phyloP scores from a whole-genome alignment of 495 filamentous ascomycete species.

The Podospora fimiseda region DNA sequence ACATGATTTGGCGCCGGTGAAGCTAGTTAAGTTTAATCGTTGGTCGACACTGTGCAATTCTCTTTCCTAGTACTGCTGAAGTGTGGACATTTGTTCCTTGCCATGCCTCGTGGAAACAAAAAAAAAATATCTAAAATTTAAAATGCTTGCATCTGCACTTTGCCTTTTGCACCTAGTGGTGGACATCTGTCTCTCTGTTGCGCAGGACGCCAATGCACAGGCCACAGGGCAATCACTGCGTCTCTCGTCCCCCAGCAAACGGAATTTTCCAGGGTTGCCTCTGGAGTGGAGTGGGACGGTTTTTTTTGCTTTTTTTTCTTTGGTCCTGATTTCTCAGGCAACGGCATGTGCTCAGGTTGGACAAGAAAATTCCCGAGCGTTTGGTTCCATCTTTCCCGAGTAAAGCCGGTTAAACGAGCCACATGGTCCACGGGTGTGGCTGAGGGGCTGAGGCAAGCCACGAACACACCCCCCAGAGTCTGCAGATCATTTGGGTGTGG shows the following conservation, averaged over 20 bases:
- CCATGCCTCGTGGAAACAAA: background rate
- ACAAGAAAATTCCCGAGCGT: slow-evolving; percentile 17
- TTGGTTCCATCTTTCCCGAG: too few relatives aligned
- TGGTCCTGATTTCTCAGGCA: background rate
- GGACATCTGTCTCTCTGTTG: too few relatives aligned
- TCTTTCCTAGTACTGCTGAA: background rate
- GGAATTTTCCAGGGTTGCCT: background rate
- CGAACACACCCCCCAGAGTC: too few relatives aligned
- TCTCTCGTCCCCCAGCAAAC: background rate
- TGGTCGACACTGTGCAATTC: background rate
- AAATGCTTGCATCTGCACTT: background rate
- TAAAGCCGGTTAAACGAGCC: too few relatives aligned
- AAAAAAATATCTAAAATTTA: background rate
- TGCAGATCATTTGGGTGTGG: background rate
- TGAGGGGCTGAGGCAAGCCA: background rate
- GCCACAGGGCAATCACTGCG: slow-evolving; percentile 2
- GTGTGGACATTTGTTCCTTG: background rate
- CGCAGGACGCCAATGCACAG: slow-evolving; percentile 6
- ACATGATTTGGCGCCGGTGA: background rate
- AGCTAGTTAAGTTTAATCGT: slow-evolving; percentile 6
- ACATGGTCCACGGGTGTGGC: slow-evolving; percentile 16
- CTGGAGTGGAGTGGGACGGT: background rate
- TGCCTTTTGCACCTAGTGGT: background rate
- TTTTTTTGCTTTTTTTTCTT: background rate
- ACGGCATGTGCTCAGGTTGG: background rate